Conservation (phyloP, 768 basidiomycete species). For the Exidia glandulosa region DNA sequence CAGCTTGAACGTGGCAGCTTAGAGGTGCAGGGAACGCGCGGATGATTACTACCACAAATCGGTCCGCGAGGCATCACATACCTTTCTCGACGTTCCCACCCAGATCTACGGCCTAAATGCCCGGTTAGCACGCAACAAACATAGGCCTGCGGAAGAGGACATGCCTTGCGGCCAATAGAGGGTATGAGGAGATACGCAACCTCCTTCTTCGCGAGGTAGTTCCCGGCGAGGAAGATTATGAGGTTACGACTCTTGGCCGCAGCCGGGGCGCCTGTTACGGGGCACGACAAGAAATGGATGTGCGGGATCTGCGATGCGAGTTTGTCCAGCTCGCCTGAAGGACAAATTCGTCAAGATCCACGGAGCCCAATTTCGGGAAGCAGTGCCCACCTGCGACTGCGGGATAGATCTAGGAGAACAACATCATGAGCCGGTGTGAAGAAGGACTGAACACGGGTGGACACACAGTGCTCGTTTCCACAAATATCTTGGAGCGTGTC, state of each 20-base stretch:
- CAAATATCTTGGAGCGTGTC: slow-evolving; percentile 56
- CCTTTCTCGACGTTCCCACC: slow-evolving; percentile 83
- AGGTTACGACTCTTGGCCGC: slow-evolving; percentile 59
- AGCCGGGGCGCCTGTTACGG: slow-evolving; percentile 49
- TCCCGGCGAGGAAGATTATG: slow-evolving; percentile 68
- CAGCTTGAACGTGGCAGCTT: slow-evolving; percentile 63
- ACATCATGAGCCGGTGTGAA: not conserved
- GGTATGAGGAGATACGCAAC: slow-evolving; percentile 71
- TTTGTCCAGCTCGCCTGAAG: slow-evolving; percentile 61
- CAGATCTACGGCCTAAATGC: too few relatives aligned
- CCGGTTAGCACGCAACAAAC: too few relatives aligned
- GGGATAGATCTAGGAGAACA: slow-evolving; percentile 48
- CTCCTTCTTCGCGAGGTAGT: slow-evolving; percentile 72
- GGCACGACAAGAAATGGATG: slow-evolving; percentile 60
- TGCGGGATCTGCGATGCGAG: slow-evolving; percentile 50
- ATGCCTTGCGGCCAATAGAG: slow-evolving; percentile 60
- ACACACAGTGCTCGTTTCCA: slow-evolving; percentile 80
- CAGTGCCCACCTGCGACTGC: slow-evolving; percentile 34
- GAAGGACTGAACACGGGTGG: too few relatives aligned
- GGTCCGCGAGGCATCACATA: slow-evolving; percentile 12
- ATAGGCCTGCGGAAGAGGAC: slow-evolving; percentile 17
- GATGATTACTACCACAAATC: not conserved
- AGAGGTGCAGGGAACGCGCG: too few relatives aligned
- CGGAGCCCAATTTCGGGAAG: not conserved
- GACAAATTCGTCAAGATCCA: too few relatives aligned